These are phyloP conservation scores for Coemansia interrupta DNA, from an alignment of 192 early-diverging fungal genomes.

Conservation along the genomic window DNA sequence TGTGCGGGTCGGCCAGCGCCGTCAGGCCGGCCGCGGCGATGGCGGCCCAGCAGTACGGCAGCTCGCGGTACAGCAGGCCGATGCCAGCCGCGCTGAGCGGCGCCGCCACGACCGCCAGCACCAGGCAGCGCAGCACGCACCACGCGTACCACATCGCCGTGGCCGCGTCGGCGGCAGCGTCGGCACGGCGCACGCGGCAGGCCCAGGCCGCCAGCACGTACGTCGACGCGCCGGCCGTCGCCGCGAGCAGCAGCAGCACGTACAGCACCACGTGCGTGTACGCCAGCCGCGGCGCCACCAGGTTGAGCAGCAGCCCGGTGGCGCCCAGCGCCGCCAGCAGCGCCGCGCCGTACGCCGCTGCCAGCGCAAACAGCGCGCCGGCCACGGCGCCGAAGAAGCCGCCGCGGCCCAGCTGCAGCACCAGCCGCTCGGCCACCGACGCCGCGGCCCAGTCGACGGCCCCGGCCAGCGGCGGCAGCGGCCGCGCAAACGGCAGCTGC, in stretches of 20 bases:
- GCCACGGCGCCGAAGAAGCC: constrained; percentile 35
- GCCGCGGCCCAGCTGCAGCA: constrained; percentile 41
- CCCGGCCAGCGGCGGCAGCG: constrained; percentile 13
- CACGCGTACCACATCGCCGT: constrained; percentile 35
- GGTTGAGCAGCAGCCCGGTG: constrained; percentile 26
- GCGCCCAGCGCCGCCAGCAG: constrained; percentile 28
- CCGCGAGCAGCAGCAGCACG: constrained; percentile 30
- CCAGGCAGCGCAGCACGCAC: constrained; percentile 30
- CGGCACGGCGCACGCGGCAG: constrained; percentile 14
- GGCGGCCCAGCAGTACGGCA: constrained; percentile 33
- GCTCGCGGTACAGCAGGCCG: constrained; percentile 42
- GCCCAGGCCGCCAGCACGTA: constrained; percentile 32
- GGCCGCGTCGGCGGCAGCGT: constrained; percentile 10
- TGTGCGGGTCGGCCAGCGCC: constrained; percentile 28
- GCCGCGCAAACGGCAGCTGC: constrained; percentile 41
- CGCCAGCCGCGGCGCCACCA: constrained; percentile 40
- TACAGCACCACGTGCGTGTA: constrained; percentile 37
- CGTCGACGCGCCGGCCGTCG: constrained; percentile 22
- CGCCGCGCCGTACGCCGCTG: constrained; percentile 18
- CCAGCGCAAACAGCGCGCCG: constrained; percentile 16
- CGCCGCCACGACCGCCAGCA: constrained; percentile 32
- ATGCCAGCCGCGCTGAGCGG: constrained; percentile 30
- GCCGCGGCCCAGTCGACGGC: not conserved
- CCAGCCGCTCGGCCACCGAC: constrained; percentile 20
- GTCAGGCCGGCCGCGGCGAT: constrained; percentile 27